These are phyloP conservation scores for Phytophthora podocarpi DNA, from an alignment of 352 stramenopile species.

Conservation along the genomic window DNA sequence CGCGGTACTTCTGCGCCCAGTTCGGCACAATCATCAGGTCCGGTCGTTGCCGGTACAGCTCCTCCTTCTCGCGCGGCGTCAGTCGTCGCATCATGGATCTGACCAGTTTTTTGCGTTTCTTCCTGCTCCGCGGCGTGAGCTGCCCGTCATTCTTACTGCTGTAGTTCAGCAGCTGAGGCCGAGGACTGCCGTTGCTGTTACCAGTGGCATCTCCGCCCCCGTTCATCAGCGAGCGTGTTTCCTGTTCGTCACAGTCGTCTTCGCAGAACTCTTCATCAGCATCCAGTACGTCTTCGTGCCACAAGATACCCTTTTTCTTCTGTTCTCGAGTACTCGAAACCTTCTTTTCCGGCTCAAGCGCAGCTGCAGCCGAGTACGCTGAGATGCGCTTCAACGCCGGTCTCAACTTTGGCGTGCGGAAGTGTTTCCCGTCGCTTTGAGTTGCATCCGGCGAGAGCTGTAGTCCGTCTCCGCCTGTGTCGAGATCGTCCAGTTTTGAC, in stretches of 20 bases:
- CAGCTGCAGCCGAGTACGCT: conserved; percentile 56
- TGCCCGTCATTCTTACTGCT: conserved; percentile 54
- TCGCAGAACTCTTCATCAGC: conserved; percentile 81
- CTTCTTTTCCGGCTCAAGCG: conserved; percentile 53
- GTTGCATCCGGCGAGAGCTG: conserved; percentile 78
- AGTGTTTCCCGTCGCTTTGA: conserved; percentile 64
- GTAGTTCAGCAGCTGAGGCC: conserved; percentile 62
- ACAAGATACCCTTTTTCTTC: conserved; percentile 63
- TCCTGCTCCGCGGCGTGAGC: conserved; percentile 67
- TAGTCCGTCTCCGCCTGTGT: conserved; percentile 81
- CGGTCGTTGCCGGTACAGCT: conserved; percentile 79
- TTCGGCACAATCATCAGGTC: conserved; percentile 90
- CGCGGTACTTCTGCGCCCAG: conserved; percentile 89
- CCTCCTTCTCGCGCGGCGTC: conserved; percentile 83
- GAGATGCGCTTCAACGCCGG: conserved; percentile 82
- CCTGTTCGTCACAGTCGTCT: conserved; percentile 50
- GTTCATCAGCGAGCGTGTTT: conserved; percentile 66
- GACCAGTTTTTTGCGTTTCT: conserved; percentile 84
- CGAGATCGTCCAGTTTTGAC: conserved; percentile 71
- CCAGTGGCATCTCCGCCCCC: conserved; percentile 18
- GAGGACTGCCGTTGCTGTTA: conserved; percentile 35
- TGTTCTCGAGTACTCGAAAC: conserved; percentile 25
- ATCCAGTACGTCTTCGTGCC: conserved; percentile 81
- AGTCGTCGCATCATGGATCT: conserved; percentile 81
- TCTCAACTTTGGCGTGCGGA: conserved; percentile 50